Conservation (phyloP, 495 filamentous ascomycete genomes). For the Recurvomyces mirabilis region DNA sequence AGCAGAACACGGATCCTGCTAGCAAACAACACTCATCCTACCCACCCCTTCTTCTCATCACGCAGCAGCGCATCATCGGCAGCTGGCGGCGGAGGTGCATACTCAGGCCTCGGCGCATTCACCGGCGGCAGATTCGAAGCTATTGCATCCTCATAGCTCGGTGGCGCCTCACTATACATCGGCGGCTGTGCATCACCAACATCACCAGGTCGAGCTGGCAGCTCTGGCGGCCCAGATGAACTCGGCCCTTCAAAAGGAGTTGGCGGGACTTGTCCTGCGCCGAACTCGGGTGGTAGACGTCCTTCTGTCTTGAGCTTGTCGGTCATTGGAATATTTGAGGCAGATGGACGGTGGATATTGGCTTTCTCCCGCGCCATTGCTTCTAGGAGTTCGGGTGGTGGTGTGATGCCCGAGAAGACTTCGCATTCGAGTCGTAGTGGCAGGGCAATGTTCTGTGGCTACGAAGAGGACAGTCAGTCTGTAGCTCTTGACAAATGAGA, state of each 20-base stretch:
- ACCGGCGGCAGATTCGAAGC: constrained; percentile 60
- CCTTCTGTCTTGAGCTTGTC: constrained; percentile 15
- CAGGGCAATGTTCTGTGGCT: constrained; percentile 61
- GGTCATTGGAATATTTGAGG: constrained; percentile 1
- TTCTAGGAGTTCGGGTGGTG: constrained; percentile 62
- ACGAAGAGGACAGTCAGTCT: background rate
- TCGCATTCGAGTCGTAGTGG: constrained; percentile 67
- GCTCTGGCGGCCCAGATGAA: background rate
- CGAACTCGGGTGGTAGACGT: constrained; percentile 16
- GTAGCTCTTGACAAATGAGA: constrained; percentile 8
- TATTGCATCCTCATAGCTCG: constrained; percentile 60
- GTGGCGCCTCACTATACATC: constrained; percentile 32
- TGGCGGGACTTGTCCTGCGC: constrained; percentile 3
- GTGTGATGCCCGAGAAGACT: constrained; percentile 84
- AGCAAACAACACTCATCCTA: constrained; percentile 3
- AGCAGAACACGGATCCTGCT: background rate
- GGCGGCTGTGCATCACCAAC: constrained; percentile 6
- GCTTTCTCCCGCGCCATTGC: constrained; percentile 40
- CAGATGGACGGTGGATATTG: constrained; percentile 22
- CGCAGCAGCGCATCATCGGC: constrained; percentile 20
- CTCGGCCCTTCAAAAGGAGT: constrained; percentile 1
- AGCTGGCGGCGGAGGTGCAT: constrained; percentile 42
- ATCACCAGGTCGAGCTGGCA: constrained; percentile 2
- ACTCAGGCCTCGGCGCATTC: constrained; percentile 52
- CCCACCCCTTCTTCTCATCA: constrained; percentile 19